phyloP scores from a whole-genome alignment of 495 filamentous ascomycete species.

The Articulospora tetracladia region DNA sequence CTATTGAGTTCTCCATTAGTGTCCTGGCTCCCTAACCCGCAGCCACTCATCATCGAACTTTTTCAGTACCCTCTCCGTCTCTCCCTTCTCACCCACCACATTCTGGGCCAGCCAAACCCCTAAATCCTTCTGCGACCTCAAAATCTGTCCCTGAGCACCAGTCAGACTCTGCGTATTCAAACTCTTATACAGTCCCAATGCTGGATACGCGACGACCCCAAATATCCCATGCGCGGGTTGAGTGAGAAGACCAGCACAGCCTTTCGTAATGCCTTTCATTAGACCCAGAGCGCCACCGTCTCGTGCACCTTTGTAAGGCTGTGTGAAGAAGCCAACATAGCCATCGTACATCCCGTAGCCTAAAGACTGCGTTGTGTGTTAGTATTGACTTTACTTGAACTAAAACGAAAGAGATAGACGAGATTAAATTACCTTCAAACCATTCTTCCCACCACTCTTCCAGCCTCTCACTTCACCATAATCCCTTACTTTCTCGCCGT shows the following conservation, averaged over 20 bases:
- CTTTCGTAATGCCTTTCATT: conserved; percentile 18
- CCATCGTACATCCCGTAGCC: conserved; percentile 18
- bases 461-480: conserved; percentile 53
- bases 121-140: conserved; percentile 3
- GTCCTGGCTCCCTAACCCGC: background rate
- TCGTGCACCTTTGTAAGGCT: conserved; percentile 18
- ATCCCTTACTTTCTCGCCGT: conserved; percentile 53
- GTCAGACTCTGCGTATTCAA: conserved; percentile 6
- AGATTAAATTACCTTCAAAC: conserved; percentile 34
- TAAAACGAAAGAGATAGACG: too few species aligned
- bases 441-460: conserved; percentile 48
- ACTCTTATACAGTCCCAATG: conserved; percentile 5
- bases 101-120: conserved; percentile 5
- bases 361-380: conserved; percentile 12
- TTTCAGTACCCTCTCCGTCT: conserved; percentile 4
- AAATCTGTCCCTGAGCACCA: conserved; percentile 14
- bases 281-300: conserved; percentile 14
- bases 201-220: conserved; percentile 8
- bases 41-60: conserved; percentile 10
- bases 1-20: too few species aligned
- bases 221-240: conserved; percentile 14
- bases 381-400: background rate
- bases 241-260: conserved; percentile 1
- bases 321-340: conserved; percentile 11
- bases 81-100: background rate